Evolutionary conservation across 306 rosid species (phyloP), one percentile per base, ranked within the genome.

Genomic region (Hippophae rhamnoides): DNA sequence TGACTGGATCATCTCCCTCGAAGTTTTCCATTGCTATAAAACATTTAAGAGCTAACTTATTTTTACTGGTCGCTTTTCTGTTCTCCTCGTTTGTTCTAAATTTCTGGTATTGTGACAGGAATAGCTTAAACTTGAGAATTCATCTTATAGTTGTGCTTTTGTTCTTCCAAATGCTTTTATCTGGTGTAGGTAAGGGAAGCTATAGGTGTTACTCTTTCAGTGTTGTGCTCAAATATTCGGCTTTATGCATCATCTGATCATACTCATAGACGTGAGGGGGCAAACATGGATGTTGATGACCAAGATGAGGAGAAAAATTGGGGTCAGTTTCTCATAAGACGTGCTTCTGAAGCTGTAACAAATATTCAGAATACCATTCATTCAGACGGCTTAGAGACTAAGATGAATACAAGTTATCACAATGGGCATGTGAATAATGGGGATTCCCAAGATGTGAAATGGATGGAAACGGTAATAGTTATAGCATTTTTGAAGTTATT

Each of bases 391-490:
- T 73, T 60, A 56, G 83, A 65, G 68, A 77, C 63, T 52, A 54
- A 79, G 46, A 52, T 56, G 57, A 86, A 74, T 60, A 9, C 57
- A 51, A 74, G 69, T 69, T 68, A 71, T 76, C 87, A 85, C 78
- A 86, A 86, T 64, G 88, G 90, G 64, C 79, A 74, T 76, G 43
- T 57, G 48, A 85, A 76, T 69, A 85, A 76, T 69, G 86, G 84
- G 53, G 85, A 80, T 75, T 76, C 99, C 65, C 83, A 88, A 71
- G 86, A 86, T 74, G 76, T 77, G 73, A 88, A 87, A 72, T 92
- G 94, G 95, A 88, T 88, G 99, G 99, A 92, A 80, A 92, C 99
- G 94, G 99, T 92, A 86, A 61, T 43, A 54, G 61, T 44, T 54
- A 18, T 18, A 31, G 38, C 38, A 31, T 4, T 46, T 48, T 62